Evolutionary conservation across 768 basidiomycete genomes (phyloP), one percentile per base, ranked within the genome.

Genomic region (Leucocoprinus leucothites): DNA sequence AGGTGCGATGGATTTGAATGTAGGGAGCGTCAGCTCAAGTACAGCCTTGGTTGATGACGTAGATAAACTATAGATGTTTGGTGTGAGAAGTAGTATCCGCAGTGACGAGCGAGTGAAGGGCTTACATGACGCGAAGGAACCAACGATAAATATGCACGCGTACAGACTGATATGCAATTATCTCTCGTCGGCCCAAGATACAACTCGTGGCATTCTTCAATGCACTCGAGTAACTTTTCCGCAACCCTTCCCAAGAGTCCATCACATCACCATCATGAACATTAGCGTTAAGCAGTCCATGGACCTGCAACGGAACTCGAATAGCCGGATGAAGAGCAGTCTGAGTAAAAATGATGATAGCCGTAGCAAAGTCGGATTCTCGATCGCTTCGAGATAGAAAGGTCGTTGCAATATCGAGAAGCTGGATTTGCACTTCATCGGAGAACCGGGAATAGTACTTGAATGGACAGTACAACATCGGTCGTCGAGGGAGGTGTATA

Each of bases 121-220:
- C 48, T 50, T n/a, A 50, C 48, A 50, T n/a, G 18, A 50, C 19
- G 3, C 36, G 35, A 5, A 50, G 22, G 21, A 50, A 50, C 48
- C 48, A 50, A 24, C 35, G 34, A 26, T 50, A 50, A 6, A 50
- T 36, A 24, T 36, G 35, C 14, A 50, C 9, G 11, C 48, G 34
- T 8, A 50, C 48, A 8, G 35, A 26, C 14, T 38, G 48, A 6
- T 50, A 21, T 24, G 16, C 9, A 11, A 21, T 16, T 6, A 50
- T 36, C 21, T 38, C 48, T 24, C 35, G 35, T n/a, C 48, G 48
- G 16, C 14, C 9, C 19, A 16, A 8, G 19, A 50, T 38, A 14
- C 19, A 24, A 13, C 18, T 24, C 16, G 48, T 38, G 11, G 34
- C 22, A 8, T 50, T 36, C 24, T 21, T 36, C 13, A 50, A n/a